Evolutionary conservation across 768 basidiomycete species (phyloP).

Genomic region (Trametes maxima): DNA sequence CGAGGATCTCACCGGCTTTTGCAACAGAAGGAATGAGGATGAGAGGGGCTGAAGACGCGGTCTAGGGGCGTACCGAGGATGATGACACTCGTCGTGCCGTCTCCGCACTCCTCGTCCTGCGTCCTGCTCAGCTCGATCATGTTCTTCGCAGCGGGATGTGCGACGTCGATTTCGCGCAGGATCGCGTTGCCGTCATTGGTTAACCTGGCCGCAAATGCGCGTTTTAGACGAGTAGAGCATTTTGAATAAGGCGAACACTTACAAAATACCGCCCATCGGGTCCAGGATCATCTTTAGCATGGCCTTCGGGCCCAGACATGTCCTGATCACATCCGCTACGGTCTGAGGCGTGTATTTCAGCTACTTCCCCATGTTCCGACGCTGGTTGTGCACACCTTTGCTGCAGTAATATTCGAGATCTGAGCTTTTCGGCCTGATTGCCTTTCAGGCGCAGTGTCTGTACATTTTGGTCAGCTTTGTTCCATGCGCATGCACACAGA

Average conservation of each 20-base stretch:
- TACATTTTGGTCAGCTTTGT: not conserved
- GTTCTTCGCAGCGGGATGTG: slow-evolving; percentile 98
- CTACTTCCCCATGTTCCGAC: not conserved
- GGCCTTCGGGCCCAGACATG: slow-evolving; percentile 95
- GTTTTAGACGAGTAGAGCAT: not conserved
- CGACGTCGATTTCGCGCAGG: slow-evolving; percentile 96
- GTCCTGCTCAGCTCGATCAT: slow-evolving; percentile 99
- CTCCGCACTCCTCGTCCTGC: slow-evolving; percentile 98
- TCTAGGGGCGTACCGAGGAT: slow-evolving; percentile 71
- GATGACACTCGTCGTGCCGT: slow-evolving; percentile 98
- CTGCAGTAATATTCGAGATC: slow-evolving; percentile 95
- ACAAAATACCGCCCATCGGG: slow-evolving; percentile 99
- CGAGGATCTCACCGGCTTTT: slow-evolving; percentile 93
- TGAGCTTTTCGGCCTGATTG: slow-evolving; percentile 95
- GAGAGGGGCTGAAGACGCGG: not conserved
- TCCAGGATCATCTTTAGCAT: slow-evolving; percentile 99
- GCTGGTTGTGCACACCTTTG: slow-evolving; percentile 63
- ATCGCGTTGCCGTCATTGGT: slow-evolving; percentile 99
- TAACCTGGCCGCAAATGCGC: slow-evolving; percentile 49
- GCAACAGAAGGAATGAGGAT: not conserved
- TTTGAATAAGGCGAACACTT: slow-evolving; percentile 31
- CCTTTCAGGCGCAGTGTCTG: slow-evolving; percentile 92
- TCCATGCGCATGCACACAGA: not conserved
- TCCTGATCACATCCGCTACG: slow-evolving; percentile 96
- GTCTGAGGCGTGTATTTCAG: slow-evolving; percentile 53